Percentiles rank a stretch among this genome's conserved stretches.
These are phyloP conservation scores for Madurella fahalii DNA, from an alignment of 2,329 filamentous ascomycete genomes.

Conservation along the genomic window DNA sequence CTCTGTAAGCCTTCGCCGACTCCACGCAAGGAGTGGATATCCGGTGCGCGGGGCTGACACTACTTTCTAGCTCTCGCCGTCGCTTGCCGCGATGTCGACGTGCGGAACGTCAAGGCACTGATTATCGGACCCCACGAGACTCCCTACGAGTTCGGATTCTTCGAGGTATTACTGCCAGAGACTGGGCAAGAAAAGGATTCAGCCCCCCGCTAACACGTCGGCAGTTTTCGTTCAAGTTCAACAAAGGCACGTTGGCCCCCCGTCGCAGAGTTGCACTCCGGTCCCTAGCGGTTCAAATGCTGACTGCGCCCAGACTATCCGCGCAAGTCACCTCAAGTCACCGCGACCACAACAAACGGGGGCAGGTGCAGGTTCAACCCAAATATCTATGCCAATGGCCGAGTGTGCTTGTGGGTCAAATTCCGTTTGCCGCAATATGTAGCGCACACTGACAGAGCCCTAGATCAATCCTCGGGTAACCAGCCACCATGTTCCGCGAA, in stretches of 20 bases:
- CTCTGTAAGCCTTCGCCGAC: conserved; percentile 58
- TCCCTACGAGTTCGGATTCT: conserved; percentile 96
- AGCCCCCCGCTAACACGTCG: conserved; percentile 27
- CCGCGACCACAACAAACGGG: conserved; percentile 79
- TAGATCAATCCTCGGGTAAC: conserved; percentile 81
- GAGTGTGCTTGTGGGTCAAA: conserved; percentile 79
- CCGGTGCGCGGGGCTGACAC: conserved; percentile 15
- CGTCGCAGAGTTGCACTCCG: neutral
- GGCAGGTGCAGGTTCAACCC: conserved; percentile 90
- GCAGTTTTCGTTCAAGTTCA: conserved; percentile 73
- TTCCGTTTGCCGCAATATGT: neutral
- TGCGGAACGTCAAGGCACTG: conserved; percentile 79
- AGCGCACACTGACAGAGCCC: conserved; percentile 17
- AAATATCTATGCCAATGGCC: conserved; percentile 88
- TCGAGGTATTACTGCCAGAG: conserved; percentile 60
- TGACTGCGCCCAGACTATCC: conserved; percentile 68
- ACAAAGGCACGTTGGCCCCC: conserved; percentile 54
- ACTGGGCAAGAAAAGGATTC: neutral
- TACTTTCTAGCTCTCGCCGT: conserved; percentile 68
- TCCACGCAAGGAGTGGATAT: no score
- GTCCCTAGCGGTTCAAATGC: conserved; percentile 9
- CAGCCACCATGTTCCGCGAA: conserved; percentile 16
- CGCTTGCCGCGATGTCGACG: conserved; percentile 80
- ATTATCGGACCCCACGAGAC: conserved; percentile 92
- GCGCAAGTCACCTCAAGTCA: conserved; percentile 57